phyloP scores from a whole-genome alignment of 371 early-diverging fungal species.

The Circinella umbellata region DNA sequence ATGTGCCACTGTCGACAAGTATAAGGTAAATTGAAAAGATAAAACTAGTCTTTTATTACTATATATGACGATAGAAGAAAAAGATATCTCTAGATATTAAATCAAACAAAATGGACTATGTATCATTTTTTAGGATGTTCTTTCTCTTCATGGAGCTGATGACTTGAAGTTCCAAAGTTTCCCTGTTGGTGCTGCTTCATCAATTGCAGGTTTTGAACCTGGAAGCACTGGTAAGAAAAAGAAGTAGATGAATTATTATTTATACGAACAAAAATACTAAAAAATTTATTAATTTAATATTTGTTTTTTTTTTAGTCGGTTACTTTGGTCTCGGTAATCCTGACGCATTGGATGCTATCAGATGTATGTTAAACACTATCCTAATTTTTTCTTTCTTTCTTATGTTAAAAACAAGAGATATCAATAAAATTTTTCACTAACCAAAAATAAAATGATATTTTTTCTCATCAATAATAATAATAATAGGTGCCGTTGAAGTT shows the following conservation, averaged over 20 bases:
- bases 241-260: not conserved
- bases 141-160: not conserved
- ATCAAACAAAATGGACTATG: no score
- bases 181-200: conserved; percentile 2
- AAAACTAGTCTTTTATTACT: no score
- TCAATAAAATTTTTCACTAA: no score
- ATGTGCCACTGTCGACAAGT: not conserved
- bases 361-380: not conserved
- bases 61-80: not conserved
- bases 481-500: no score
- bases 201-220: not conserved
- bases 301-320: not conserved
- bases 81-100: no score
- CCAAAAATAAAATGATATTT: no score
- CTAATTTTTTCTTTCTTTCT: not conserved
- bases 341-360: not conserved
- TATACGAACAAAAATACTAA: not conserved
- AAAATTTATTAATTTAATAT: not conserved
- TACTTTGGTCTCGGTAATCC: conserved; percentile 3
- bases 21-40: not conserved
- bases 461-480: no score
- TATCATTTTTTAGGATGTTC: not conserved
- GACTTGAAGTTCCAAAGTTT: not conserved
- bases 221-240: not conserved
- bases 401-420: not conserved